Base-by-base conservation (phyloP, 345 rosid genomes). In the Linum tenue region DNA sequence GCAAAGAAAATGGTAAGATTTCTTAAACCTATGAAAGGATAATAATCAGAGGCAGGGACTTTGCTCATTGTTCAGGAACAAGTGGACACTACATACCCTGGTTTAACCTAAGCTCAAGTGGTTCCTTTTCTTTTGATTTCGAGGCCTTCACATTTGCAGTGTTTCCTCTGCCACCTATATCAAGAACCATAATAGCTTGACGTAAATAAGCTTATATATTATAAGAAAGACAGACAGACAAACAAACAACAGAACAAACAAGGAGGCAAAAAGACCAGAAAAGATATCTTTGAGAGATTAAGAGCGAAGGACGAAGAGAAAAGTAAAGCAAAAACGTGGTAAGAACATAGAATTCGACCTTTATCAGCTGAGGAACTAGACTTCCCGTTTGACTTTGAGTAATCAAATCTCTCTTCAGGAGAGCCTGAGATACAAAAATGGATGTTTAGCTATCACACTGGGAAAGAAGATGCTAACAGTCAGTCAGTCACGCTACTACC, bases 81-180 rank as follows among this genome's bases (percentile, higher is more conserved):
- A 4, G 56, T 56, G 48, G 7, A 59, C 22, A 72, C 4, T 61
- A 58, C 72, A 63, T 69, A 83, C 97, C 97, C 63, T 72, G 77
- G 71, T 86, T 91, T 59, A 80, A 60, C 56, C 69, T 84, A 74
- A 91, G 83, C 82, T 83, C 91, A 63, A 75, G 85, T 55, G 84
- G 77, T 53, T 41, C 75, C 48, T 84, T 62, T 57, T 78, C 95
- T 77, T 85, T 85, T 16, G 80, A 48, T 56, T 48, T 69, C 39
- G 79, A 37, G 67, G 44, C 67, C 64, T 83, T 84, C 37, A 64
- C 82, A 55, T 69, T 74, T 37, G 65, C 71, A 6, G 36, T 86
- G 64, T 67, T 83, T 64, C 85, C 90, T 59, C 78, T 84, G 57
- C 85, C 90, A 55, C 82, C 95, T 72, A 78, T 80, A 64, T 65